Base-by-base conservation (phyloP, 768 basidiomycete genomes). In the Russula lepida region DNA sequence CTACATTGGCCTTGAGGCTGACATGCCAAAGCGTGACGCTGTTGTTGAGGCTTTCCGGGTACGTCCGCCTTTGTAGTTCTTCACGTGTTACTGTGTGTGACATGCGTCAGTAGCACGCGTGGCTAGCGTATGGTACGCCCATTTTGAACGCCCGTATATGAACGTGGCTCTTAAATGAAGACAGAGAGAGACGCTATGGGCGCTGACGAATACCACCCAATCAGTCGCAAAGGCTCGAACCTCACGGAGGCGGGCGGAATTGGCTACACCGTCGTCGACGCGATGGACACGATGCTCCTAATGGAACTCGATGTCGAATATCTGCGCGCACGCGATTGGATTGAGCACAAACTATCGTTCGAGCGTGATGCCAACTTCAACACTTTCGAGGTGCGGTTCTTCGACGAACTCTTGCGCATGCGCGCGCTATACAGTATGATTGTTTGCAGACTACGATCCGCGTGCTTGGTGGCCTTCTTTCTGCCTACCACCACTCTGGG, bases 101-200 rank as follows among this genome's bases (percentile, higher is more conserved):
- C 62, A 48, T 53, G 58, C 67, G 58, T 35, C 43, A 64, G 41
- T 68, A 94, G 92, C 82, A 92, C 72, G 89, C 91, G 25, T 95
- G 92, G 91, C 71, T 68, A 60, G 88, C 90, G 30, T 95, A 95
- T 69, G 91, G 90, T 91, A 63, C 56, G 76, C 72, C 60, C 39
- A 11, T 28, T 21, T 27, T 52, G 56, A 51, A 60, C 27, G 55
- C 58, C 13, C 41, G 28, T 43, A 11, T 67, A 57, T 60, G 43
- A 32, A 32, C 71, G 54, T 68, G 52, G 52, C 47, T 23, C 56
- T 68, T 44, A 67, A 56, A 17, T 56, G 54, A 41, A 21, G 21
- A 30, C 74, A 93, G 92, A 93, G 74, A 76, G 83, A 49, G 85
- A 97, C 70, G 94, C 94, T 2, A 93, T 92, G 84, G 94, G 94